Conservation (phyloP, 768 basidiomycete genomes). For the Leccinum disarticulatum region DNA sequence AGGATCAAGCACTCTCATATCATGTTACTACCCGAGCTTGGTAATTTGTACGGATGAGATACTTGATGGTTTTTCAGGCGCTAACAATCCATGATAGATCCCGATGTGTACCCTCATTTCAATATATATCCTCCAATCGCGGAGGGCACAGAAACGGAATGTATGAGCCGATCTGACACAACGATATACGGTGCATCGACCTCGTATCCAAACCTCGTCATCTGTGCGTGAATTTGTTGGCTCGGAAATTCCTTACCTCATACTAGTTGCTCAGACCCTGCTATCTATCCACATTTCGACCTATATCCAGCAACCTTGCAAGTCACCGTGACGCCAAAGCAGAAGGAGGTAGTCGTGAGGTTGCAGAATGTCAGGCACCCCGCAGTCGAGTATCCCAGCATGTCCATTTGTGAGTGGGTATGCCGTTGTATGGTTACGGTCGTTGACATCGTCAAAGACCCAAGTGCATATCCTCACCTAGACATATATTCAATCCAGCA, state of each 20-base stretch:
- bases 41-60: slow-evolving; percentile 33
- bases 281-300: slow-evolving; percentile 41
- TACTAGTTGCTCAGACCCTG: slow-evolving; percentile 32
- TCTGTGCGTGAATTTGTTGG: slow-evolving; percentile 14
- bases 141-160: background rate
- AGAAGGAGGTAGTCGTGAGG: slow-evolving; percentile 38
- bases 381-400: slow-evolving; percentile 23
- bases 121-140: slow-evolving; percentile 36
- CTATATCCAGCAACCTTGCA: slow-evolving; percentile 36
- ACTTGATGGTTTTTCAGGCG: background rate
- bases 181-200: background rate
- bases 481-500: slow-evolving; percentile 38
- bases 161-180: background rate
- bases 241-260: background rate
- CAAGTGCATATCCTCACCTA: slow-evolving; percentile 39
- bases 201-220: slow-evolving; percentile 16
- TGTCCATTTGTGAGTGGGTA: slow-evolving; percentile 30
- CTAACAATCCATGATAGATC: slow-evolving; percentile 31
- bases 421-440: background rate
- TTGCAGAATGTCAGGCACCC: slow-evolving; percentile 8
- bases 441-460: slow-evolving; percentile 36
- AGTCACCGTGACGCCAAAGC: slow-evolving; percentile 48
- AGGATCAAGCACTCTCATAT: slow-evolving; percentile 1
- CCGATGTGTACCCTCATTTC: slow-evolving; percentile 41
- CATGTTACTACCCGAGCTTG: slow-evolving; percentile 38